Conservation (phyloP, 179 eudicot species). For the Beta corolliflora region DNA sequence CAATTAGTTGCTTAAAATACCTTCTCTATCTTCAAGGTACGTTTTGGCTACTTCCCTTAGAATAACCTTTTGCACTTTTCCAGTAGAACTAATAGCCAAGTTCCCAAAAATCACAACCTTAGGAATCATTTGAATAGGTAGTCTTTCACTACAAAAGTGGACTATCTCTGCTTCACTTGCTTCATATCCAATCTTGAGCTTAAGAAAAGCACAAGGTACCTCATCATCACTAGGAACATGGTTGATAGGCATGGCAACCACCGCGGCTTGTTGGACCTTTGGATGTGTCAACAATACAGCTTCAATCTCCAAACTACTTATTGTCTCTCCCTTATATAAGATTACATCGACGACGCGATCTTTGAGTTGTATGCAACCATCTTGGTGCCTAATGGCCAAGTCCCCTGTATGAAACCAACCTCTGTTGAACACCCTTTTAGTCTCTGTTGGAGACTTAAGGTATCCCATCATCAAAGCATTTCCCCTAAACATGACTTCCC, state of each 20-base stretch:
- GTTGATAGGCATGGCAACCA: slow-evolving; percentile 63
- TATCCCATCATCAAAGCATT: slow-evolving; percentile 77
- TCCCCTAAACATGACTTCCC: slow-evolving; percentile 80
- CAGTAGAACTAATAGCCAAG: slow-evolving; percentile 67
- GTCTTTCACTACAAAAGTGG: slow-evolving; percentile 41
- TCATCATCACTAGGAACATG: slow-evolving; percentile 44
- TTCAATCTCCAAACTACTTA: slow-evolving; percentile 72
- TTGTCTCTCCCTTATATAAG: slow-evolving; percentile 65
- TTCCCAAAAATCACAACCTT: slow-evolving; percentile 58
- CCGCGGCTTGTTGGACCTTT: slow-evolving; percentile 59
- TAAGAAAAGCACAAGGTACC: slow-evolving; percentile 76
- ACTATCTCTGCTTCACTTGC: slow-evolving; percentile 47
- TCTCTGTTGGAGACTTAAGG: slow-evolving; percentile 39
- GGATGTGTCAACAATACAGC: slow-evolving; percentile 60
- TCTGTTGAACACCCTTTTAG: slow-evolving; percentile 52
- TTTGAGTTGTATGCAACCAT: slow-evolving; percentile 62
- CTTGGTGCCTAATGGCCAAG: slow-evolving; percentile 57
- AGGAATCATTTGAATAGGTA: slow-evolving; percentile 72
- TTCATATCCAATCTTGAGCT: slow-evolving; percentile 47
- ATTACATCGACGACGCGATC: slow-evolving; percentile 66
- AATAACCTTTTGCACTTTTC: slow-evolving; percentile 66
- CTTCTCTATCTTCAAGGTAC: too few species aligned
- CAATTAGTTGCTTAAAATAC: too few species aligned
- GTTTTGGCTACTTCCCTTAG: slow-evolving; percentile 53
- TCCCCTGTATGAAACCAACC: slow-evolving; percentile 82